Base-by-base conservation (phyloP, 2,329 filamentous ascomycete species). In the Chrysoporthe puriensis region DNA sequence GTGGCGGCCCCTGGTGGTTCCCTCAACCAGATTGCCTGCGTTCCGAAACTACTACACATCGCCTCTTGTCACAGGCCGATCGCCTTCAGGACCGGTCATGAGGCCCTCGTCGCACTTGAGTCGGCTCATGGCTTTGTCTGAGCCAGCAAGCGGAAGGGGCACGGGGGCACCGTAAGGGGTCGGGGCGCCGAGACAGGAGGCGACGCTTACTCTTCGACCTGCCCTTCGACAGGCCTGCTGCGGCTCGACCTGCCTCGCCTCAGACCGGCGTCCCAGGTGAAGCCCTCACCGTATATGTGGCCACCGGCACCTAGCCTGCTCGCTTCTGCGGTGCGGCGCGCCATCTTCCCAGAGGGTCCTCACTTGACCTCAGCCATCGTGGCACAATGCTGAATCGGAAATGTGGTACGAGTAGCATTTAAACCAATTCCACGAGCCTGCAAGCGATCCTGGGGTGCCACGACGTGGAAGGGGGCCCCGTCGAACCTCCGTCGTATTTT, bases 291-390 rank as follows among this genome's bases (percentile, higher is more conserved):
- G 58, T 56, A 11, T 36, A 32, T 26, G 67, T 67, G 61, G 56
- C 56, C 57, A 16, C 34, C 16, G 14, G 32, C 26, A 2, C 9
- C 44, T 63, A 4, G 18, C 21, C n/a, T 36, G 32, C 34, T 42
- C 57, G 32, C 16, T 62, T 57, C 48, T 52, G 26, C 14, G 36
- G 32, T 58, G 32, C 52, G 52, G 46, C 7, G 61, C 48, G 65
- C 67, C 67, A 60, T 63, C 26, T 42, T 46, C 32, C 32, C 40
- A 43, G n/a, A 34, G 36, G 26, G 14, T 52, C 46, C 57, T 50
- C 69, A 70, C 66, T 69, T 70, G 66, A 70, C 69, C 69, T 58
- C 54, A 60, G 69, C 69, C 69, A 66, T 61, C 59, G 69, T 70
- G 26, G 48, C 62, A 70, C 69, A 40, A 68, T 59, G 66, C 57